Conservation (phyloP, 179 eudicot species). For the Amaranthus tricolor region DNA sequence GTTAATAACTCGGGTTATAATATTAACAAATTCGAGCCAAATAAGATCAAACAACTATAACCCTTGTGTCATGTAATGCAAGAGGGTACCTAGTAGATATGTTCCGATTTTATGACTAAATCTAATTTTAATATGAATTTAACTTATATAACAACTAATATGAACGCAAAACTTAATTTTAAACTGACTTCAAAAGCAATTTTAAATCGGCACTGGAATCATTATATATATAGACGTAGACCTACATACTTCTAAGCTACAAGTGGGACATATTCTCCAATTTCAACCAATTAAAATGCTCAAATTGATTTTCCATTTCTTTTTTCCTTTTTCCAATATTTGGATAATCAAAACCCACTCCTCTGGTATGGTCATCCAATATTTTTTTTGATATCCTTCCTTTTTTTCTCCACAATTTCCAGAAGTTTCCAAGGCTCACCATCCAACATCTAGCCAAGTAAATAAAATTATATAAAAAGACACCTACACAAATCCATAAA, state of each 20-base stretch:
- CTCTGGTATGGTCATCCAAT: slow-evolving; percentile 1
- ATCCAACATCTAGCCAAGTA: background rate
- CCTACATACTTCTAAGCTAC: background rate
- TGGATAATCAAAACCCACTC: slow-evolving; percentile 8
- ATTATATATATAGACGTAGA: background rate
- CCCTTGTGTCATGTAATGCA: too few relatives aligned
- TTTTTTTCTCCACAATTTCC: slow-evolving; percentile 18
- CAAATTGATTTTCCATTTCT: slow-evolving; percentile 4
- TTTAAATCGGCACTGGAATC: too few relatives aligned
- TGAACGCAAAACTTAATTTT: too few relatives aligned
- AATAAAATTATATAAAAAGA: background rate
- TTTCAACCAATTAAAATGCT: slow-evolving; percentile 25
- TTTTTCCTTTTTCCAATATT: background rate
- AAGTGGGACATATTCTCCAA: slow-evolving; percentile 15
- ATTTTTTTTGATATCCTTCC: background rate
- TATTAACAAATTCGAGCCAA: too few relatives aligned
- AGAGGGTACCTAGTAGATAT: too few relatives aligned
- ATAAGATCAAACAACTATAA: too few relatives aligned
- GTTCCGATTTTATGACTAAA: too few relatives aligned
- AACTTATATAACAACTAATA: too few relatives aligned
- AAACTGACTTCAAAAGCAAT: too few relatives aligned
- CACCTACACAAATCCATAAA: slow-evolving; percentile 31
- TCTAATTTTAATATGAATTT: too few relatives aligned
- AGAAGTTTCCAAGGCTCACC: slow-evolving; percentile 30
- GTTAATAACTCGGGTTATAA: too few relatives aligned